Evolutionary conservation across 768 basidiomycete genomes (phyloP), one percentile per base, ranked within the genome.

Genomic region (Pholiota molesta): DNA sequence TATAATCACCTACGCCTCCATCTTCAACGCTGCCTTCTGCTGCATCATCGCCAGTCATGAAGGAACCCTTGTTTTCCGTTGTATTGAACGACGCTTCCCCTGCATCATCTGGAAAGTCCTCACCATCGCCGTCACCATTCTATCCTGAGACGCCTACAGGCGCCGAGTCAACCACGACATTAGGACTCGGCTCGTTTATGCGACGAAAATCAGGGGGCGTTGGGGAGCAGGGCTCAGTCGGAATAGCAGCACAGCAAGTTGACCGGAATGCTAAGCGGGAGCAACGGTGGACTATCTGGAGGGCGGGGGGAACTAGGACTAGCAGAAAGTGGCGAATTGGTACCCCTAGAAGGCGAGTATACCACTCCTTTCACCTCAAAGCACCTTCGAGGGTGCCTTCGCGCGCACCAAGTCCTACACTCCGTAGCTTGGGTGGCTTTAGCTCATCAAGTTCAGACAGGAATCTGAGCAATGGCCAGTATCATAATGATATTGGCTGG

Each of bases 1-100:
- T 99, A 97, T 78, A 97, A 96, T 72, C 87, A 63, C 92, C 79
- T 44, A 17, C 64, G 9, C 31, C 57, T 49, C 57, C 57, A 14
- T 35, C 57, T 16, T 37, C 42, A 17, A 51, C 57, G 51, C 69
- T 14, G 72, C 78, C 58, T 69, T 75, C 56, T 72, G 78, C 29
- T 57, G 62, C 47, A 53, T 56, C 47, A 23, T 67, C 44, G 57
- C 52, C 61, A 19, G 60, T 67, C 11, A 61, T 40, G 37, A 68
- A 66, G 52, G 70, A 69, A 28, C 62, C 66, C 1, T 28, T 57
- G 9, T 68, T 70, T 57, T 62, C 64, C 14, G 65, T 70, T 17
- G 65, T 67, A 16, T 52, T 69, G 57, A 66, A 70, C 57, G 67
- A 66, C 49, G 59, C 65, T 0, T 68, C 69, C 2, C 65, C 69